Conservation (phyloP, 148 eudicot species). For the Silene latifolia region DNA sequence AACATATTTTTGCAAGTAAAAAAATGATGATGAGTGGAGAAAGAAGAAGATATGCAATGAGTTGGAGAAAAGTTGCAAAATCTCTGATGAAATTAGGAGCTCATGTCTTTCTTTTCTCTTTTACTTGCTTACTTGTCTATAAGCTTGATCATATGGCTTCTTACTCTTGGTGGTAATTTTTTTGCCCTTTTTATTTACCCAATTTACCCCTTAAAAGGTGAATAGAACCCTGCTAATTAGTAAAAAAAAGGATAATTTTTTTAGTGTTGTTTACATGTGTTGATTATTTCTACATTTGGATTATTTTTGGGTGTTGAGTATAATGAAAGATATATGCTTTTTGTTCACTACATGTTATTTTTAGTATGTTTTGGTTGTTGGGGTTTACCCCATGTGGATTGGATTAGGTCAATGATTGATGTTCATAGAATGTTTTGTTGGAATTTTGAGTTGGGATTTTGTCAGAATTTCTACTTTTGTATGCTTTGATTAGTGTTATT, state of each 20-base stretch:
- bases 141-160: constrained; percentile 59
- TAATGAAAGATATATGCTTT: neutral
- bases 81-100: constrained; percentile 65
- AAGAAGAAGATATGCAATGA: constrained; percentile 39
- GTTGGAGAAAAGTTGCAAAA: constrained; percentile 76
- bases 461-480: constrained; percentile 10
- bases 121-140: constrained; percentile 66
- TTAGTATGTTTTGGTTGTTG: neutral
- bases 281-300: neutral
- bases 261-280: neutral
- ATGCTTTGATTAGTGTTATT: neutral
- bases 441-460: constrained; percentile 8
- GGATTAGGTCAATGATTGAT: constrained; percentile 7
- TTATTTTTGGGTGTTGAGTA: neutral
- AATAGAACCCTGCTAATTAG: neutral
- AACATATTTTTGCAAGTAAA: neutral
- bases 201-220: neutral
- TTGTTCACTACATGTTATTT: neutral
- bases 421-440: neutral
- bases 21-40: constrained; percentile 13
- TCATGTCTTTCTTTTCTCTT: constrained; percentile 50
- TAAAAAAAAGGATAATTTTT: neutral
- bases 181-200: neutral
- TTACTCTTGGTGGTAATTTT: constrained; percentile 83
- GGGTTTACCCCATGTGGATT: neutral